Evolutionary conservation across 2,329 filamentous ascomycete genomes (phyloP).

Genomic region (Verruconis gallopava): DNA sequence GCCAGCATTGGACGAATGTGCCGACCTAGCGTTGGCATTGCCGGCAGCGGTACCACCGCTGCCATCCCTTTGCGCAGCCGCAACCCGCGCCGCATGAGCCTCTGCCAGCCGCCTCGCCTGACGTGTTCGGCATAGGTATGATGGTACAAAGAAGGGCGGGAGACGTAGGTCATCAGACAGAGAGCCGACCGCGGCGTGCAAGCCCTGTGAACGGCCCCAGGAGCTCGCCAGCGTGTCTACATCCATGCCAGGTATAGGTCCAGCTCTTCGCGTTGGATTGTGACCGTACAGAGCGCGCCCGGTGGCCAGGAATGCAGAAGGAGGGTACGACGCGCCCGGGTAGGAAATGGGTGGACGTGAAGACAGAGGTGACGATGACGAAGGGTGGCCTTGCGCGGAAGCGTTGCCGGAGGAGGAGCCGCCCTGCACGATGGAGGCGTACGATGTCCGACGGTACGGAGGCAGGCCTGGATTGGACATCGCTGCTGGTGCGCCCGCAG

Average conservation of each 20-base stretch:
- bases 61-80: slow-evolving; percentile 31
- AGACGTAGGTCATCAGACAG: too few species aligned
- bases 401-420: slow-evolving; percentile 25
- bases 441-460: slow-evolving; percentile 39
- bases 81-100: slow-evolving; percentile 48
- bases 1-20: slow-evolving; percentile 24
- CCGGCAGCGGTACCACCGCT: too few species aligned
- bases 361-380: background rate
- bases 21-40: background rate
- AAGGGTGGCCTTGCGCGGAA: slow-evolving; percentile 16
- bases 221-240: background rate
- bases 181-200: background rate
- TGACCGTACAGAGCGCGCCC: background rate
- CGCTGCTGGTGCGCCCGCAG: slow-evolving; percentile 20
- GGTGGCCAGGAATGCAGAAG: background rate
- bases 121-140: slow-evolving; percentile 65
- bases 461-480: slow-evolving; percentile 2
- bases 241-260: background rate
- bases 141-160: slow-evolving; percentile 50
- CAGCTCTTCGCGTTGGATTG: background rate
- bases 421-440: slow-evolving; percentile 48
- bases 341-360: background rate
- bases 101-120: slow-evolving; percentile 68
- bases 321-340: background rate
- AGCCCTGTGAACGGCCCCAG: background rate